Conservation (phyloP, 2,329 filamentous ascomycete species). For the Verruconis gallopava region DNA sequence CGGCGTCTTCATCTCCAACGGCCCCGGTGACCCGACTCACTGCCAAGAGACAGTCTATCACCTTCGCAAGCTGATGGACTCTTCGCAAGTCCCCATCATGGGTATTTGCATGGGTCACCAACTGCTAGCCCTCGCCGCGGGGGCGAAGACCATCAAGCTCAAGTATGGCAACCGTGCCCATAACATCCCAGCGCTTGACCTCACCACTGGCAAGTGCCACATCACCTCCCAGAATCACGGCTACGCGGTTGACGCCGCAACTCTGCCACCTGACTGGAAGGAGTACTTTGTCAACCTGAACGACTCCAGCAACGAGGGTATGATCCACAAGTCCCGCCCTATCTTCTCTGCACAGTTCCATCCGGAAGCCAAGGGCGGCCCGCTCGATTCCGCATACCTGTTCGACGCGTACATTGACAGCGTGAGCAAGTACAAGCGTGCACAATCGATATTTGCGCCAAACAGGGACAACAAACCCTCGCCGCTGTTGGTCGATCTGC, state of each 20-base stretch:
- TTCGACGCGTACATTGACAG: conserved; percentile 94
- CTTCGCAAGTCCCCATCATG: conserved; percentile 76
- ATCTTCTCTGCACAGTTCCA: conserved; percentile 99
- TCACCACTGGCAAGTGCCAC: conserved; percentile 94
- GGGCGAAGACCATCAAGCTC: conserved; percentile 86
- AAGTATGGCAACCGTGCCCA: conserved; percentile 99
- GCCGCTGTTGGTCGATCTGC: conserved; percentile 76
- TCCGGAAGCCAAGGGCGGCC: conserved; percentile 93
- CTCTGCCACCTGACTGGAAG: conserved; percentile 76
- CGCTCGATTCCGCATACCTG: conserved; percentile 83
- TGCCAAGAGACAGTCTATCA: conserved; percentile 92
- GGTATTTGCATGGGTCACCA: conserved; percentile 97
- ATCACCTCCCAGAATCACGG: conserved; percentile 98
- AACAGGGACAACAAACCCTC: conserved; percentile 77
- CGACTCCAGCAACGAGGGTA: conserved; percentile 91
- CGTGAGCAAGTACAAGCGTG: conserved; percentile 78
- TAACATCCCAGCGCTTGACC: conserved; percentile 91
- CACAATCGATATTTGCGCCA: conserved; percentile 54
- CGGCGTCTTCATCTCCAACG: conserved; percentile 98
- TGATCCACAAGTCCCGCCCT: conserved; percentile 90
- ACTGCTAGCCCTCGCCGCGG: conserved; percentile 78
- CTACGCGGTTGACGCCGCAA: conserved; percentile 81
- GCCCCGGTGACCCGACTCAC: conserved; percentile 93
- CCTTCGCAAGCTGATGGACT: conserved; percentile 79
- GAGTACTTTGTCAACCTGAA: conserved; percentile 99